These are phyloP conservation scores for Mycena rosella DNA, from an alignment of 768 basidiomycete genomes.

Conservation along the genomic window DNA sequence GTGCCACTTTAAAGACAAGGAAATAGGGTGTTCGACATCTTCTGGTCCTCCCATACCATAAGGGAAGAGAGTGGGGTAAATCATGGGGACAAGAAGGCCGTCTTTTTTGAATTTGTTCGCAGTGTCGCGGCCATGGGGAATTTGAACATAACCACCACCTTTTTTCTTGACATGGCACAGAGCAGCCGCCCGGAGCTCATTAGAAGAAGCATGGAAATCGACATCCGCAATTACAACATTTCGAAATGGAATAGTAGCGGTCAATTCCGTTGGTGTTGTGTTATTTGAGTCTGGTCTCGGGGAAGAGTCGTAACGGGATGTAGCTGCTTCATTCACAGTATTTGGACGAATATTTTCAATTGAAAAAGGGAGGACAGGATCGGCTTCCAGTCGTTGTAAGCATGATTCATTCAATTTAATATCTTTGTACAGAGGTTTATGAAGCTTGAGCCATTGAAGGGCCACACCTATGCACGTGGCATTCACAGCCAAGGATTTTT, in stretches of 20 bases:
- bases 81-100: conserved; percentile 37
- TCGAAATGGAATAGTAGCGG: neutral
- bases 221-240: neutral
- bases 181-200: conserved; percentile 36
- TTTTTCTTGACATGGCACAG: conserved; percentile 38
- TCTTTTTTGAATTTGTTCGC: conserved; percentile 41
- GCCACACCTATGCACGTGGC: too few relatives aligned
- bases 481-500: too few relatives aligned
- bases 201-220: conserved; percentile 1
- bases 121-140: conserved; percentile 35
- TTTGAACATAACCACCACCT: conserved; percentile 35
- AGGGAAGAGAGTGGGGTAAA: conserved; percentile 44
- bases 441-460: too few relatives aligned
- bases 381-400: too few relatives aligned
- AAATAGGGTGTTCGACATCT: too few relatives aligned
- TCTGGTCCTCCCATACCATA: conserved; percentile 26
- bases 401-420: neutral
- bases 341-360: conserved; percentile 5
- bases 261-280: too few relatives aligned
- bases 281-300: neutral
- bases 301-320: conserved; percentile 6
- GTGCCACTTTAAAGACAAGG: too few relatives aligned
- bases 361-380: conserved; percentile 15
- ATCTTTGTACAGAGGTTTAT: too few relatives aligned
- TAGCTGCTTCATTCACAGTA: conserved; percentile 5